A percentile compares a stretch with the other conserved stretches of the same genome.
Evolutionary conservation across 139 green algal species (phyloP).

Genomic region (Chlorella sp.): DNA sequence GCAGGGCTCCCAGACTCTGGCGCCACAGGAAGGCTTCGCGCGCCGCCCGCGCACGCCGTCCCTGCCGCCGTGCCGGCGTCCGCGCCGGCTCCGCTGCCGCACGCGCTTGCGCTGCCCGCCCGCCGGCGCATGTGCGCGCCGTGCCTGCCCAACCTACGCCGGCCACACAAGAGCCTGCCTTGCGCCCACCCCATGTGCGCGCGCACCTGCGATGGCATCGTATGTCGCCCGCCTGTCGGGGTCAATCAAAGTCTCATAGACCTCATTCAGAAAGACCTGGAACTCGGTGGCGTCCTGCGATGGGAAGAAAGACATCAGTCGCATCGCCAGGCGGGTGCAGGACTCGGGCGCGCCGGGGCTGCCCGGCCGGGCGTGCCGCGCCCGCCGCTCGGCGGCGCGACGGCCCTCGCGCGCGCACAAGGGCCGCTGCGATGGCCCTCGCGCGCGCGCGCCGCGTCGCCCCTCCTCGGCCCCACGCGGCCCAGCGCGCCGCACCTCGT

Average conservation of each 20-base stretch:
- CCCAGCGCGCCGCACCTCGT: too few species aligned
- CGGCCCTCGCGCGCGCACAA: not conserved
- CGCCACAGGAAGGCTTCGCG: too few species aligned
- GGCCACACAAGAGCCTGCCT: not conserved
- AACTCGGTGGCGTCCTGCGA: conserved; percentile 15
- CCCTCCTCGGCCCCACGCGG: not conserved
- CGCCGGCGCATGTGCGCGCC: too few species aligned
- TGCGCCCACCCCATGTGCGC: not conserved
- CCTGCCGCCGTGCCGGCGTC: too few species aligned
- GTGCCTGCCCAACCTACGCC: not conserved
- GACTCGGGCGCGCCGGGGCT: not conserved
- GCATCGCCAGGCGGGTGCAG: not conserved
- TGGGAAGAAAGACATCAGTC: not conserved
- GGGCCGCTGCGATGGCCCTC: not conserved
- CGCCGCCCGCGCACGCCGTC: too few species aligned
- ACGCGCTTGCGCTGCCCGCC: too few species aligned
- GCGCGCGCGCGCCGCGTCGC: too few species aligned
- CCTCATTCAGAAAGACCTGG: conserved; percentile 37
- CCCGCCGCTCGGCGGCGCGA: not conserved
- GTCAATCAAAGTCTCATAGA: conserved; percentile 40
- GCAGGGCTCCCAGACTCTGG: too few species aligned
- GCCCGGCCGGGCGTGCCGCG: not conserved
- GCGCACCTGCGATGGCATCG: conserved; percentile 24
- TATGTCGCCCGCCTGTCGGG: conserved; percentile 32
- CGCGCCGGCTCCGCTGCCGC: too few species aligned